Conservation (phyloP, 108 stramenopile species). For the Skeletonema grethae region DNA sequence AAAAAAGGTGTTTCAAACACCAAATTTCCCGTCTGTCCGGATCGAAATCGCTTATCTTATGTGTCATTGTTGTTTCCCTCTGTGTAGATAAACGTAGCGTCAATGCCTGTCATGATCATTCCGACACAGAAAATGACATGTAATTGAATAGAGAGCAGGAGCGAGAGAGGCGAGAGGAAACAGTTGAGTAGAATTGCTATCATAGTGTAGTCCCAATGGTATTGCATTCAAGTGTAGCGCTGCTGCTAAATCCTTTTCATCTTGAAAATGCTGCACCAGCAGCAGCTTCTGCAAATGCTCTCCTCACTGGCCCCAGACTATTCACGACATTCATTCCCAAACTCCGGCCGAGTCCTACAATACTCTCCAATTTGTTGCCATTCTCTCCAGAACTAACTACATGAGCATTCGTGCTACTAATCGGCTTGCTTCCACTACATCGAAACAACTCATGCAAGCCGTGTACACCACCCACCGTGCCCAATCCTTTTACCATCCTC, state of each 20-base stretch:
- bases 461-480: slow-evolving; percentile 70
- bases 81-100: too few species aligned
- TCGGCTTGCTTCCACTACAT: slow-evolving; percentile 20
- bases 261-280: slow-evolving; percentile 41
- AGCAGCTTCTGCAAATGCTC: slow-evolving; percentile 68
- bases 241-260: not conserved
- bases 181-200: too few species aligned
- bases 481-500: slow-evolving; percentile 56
- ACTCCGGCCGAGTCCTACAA: slow-evolving; percentile 62
- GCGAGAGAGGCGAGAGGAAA: too few species aligned
- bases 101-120: too few species aligned
- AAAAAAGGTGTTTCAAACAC: too few species aligned
- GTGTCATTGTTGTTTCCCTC: not conserved
- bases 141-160: too few species aligned
- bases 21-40: too few species aligned
- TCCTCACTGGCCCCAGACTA: slow-evolving; percentile 61
- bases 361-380: slow-evolving; percentile 23
- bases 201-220: too few species aligned
- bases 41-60: too few species aligned
- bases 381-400: not conserved
- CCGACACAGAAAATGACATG: too few species aligned
- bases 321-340: slow-evolving; percentile 86
- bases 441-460: slow-evolving; percentile 73
- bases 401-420: not conserved
- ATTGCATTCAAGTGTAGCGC: too few species aligned